Base-by-base conservation (phyloP, 73 alveolate genomes). In the Paraurostyla sp. region DNA sequence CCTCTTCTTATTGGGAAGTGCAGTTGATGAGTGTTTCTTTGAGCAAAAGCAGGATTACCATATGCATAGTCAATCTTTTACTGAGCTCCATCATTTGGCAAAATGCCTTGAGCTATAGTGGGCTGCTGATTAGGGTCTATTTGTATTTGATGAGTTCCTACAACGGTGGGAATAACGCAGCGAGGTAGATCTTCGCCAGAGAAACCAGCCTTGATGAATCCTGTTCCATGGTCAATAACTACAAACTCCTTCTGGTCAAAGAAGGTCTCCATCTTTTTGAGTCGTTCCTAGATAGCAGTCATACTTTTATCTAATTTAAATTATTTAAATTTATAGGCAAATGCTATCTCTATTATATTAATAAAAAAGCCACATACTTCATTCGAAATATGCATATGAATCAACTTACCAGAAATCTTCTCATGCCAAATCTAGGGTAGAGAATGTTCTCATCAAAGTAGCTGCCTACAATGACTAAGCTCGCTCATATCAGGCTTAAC, bases 101-200 rank as follows among this genome's bases (percentile, higher is more conserved):
- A 36, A 46, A 25, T 40, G 83, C 54, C 71, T 25, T 32, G 86
- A 22, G 75, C 83, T 0, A 49, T 80, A 4, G 30, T 50, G 9
- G 9, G 51, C 69, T 52, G 23, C 25, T 45, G 62, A 35, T 51
- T 32, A 0, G 80, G 68, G n/a, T 88, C 94, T 0, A 88, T 43
- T 23, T 51, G 80, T 1, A 76, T 48, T 48, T 76, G 69, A n/a
- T 88, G 75, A 62, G 80, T 65, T n/a, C 92, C 92, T 20, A 92
- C 90, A n/a, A 82, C 95, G 25, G 97, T 65, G 15, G 97, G 97
- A 50, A 92, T 82, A 32, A 92, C 93, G n/a, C 68, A 50, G 58
- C 89, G 29, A 25, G 98, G 98, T 7, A 88, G 82, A 56, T 96
- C 98, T 90, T 96, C 97, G 20, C 97, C 98, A 35, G 96, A 80